Base-by-base conservation (phyloP, 1,139 yeast species). In the Blastobotrys buckinghamii region DNA sequence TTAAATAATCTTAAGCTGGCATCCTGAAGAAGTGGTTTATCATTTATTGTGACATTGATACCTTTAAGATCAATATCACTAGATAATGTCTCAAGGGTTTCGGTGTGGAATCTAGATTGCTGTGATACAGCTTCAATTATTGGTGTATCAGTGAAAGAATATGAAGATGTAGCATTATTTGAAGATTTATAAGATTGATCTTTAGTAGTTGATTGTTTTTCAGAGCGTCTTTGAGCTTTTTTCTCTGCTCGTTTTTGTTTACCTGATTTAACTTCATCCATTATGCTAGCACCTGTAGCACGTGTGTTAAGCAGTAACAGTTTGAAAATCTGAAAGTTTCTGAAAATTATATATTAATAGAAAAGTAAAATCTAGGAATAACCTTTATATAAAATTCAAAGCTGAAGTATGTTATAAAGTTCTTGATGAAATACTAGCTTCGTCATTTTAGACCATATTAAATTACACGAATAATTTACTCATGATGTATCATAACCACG, bases 101-200 rank as follows among this genome's bases (percentile, higher is more conserved):
- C 50, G 15, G 41, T 22, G 19, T 48, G 50, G 35, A 48, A 48
- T n/a, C 50, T 44, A 8, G 50, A 48, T 15, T 44, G 45, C 27
- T 48, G 50, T 4, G 47, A 44, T 16, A 39, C 22, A 12, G 50
- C 50, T 19, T 24, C 38, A n/a, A 47, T 33, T 9, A 15, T 17
- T 6, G 24, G 30, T 30, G n/a, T n/a, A n/a, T n/a, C n/a, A n/a
- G n/a, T n/a, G n/a, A n/a, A n/a, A 19, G 20, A n/a, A 35, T 9
- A 10, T 35, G 9, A 9, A 16, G 39, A 35, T 17, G 15, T 7
- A 8, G 35, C 8, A 7, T 37, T 29, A n/a, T n/a, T n/a, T n/a
- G n/a, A n/a, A n/a, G n/a, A n/a, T n/a, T n/a, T n/a, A n/a, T n/a
- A n/a, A n/a, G n/a, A n/a, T n/a, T n/a, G n/a, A n/a, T n/a, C n/a